Evolutionary conservation across 1,139 yeast genomes (phyloP).

Genomic region (Diutina catenulata): DNA sequence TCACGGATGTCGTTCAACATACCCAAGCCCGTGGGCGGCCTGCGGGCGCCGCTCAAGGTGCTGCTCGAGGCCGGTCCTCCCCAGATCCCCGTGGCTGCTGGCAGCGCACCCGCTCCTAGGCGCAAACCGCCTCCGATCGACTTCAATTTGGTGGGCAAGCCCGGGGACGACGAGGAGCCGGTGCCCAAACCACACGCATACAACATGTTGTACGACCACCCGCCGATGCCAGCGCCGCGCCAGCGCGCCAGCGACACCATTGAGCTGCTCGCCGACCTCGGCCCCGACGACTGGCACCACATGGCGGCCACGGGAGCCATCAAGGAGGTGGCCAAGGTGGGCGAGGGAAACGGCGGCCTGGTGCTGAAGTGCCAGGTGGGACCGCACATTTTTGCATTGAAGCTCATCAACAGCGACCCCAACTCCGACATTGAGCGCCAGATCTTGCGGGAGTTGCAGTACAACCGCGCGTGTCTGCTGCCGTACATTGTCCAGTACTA

Average conservation of each 20-base stretch:
- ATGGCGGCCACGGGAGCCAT: conserved; percentile 50
- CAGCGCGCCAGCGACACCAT: neutral
- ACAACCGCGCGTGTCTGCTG: conserved; percentile 70
- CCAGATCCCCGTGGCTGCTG: conserved; percentile 1
- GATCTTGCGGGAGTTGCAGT: conserved; percentile 79
- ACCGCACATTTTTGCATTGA: conserved; percentile 67
- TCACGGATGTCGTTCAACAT: conserved; percentile 4
- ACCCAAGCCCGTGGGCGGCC: neutral
- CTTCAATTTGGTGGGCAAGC: neutral
- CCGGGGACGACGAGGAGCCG: neutral
- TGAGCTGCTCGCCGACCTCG: conserved; percentile 22
- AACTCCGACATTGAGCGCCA: conserved; percentile 79
- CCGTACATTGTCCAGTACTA: conserved; percentile 83
- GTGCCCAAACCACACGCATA: conserved; percentile 4
- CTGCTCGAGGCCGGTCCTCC: neutral
- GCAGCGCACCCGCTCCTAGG: neutral
- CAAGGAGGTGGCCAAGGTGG: conserved; percentile 54
- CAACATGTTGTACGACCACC: conserved; percentile 2
- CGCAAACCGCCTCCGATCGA: conserved; percentile 5
- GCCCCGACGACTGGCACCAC: conserved; percentile 68
- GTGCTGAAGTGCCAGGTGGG: conserved; percentile 65
- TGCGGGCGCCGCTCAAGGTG: neutral
- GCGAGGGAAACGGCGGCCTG: conserved; percentile 93
- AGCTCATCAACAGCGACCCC: conserved; percentile 63
- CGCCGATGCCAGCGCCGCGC: conserved; percentile 2